These are phyloP conservation scores for Trichoderma asperelloides DNA, from an alignment of 495 filamentous ascomycete genomes.

Conservation along the genomic window DNA sequence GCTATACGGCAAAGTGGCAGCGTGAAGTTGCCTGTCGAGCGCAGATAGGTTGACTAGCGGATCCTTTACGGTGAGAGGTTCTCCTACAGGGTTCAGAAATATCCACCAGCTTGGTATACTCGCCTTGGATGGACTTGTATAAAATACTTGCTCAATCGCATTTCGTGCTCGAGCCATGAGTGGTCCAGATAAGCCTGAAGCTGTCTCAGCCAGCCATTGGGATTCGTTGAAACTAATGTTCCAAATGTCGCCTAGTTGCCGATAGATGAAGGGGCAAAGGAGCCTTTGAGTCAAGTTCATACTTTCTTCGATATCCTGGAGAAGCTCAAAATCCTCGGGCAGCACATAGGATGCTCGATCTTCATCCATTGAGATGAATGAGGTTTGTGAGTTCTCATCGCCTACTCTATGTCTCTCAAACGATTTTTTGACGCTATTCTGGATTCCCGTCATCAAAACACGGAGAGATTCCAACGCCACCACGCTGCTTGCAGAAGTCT, in stretches of 20 bases:
- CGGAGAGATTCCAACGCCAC: neutral
- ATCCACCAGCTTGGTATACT: neutral
- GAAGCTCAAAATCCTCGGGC: neutral
- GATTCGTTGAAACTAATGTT: neutral
- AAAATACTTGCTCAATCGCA: neutral
- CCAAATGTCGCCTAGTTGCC: neutral
- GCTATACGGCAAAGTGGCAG: neutral
- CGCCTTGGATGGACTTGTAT: neutral
- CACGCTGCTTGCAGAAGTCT: neutral
- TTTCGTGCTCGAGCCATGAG: neutral
- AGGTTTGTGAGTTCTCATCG: neutral
- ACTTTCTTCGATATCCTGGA: conserved; percentile 6
- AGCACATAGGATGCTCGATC: conserved; percentile 13
- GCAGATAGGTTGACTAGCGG: neutral
- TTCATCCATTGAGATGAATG: neutral
- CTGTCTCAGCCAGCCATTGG: neutral
- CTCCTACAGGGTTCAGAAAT: neutral
- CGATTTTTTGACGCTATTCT: neutral
- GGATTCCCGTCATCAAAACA: neutral
- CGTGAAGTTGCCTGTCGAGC: neutral
- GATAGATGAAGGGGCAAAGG: conserved; percentile 43
- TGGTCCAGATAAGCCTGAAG: neutral
- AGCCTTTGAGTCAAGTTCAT: conserved; percentile 9
- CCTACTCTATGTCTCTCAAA: neutral
- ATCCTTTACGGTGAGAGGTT: neutral